These are phyloP conservation scores for Cutaneotrichosporon mucoides DNA, from an alignment of 1,284 basidiomycete genomes.

Conservation along the genomic window DNA sequence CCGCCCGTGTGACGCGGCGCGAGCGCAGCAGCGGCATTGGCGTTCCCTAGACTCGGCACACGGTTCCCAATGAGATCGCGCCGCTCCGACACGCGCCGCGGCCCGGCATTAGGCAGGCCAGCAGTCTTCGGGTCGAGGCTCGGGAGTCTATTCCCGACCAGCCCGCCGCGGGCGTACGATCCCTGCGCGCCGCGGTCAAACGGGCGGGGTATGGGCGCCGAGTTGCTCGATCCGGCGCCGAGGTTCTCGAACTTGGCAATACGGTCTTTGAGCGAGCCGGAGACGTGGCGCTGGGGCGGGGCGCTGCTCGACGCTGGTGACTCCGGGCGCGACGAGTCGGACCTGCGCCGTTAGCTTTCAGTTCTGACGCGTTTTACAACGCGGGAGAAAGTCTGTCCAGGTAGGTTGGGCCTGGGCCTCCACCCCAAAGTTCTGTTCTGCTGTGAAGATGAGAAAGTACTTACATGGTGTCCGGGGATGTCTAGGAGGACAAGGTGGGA, in stretches of 20 bases:
- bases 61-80: conserved; percentile 43
- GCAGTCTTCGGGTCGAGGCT: conserved; percentile 44
- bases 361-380: too few species aligned
- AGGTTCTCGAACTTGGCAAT: conserved; percentile 48
- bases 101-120: conserved; percentile 19
- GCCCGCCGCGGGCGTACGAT: conserved; percentile 29
- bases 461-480: too few species aligned
- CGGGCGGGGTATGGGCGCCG: conserved; percentile 1
- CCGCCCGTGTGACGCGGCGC: conserved; percentile 1
- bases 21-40: not conserved
- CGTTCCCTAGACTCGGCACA: conserved; percentile 27
- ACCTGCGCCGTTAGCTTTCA: conserved; percentile 1
- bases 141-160: conserved; percentile 45
- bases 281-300: conserved; percentile 30
- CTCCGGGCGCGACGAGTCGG: conserved; percentile 11
- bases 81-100: conserved; percentile 36
- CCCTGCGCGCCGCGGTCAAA: not conserved
- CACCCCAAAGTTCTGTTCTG: too few species aligned
- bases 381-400: too few species aligned
- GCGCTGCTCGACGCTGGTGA: conserved; percentile 1
- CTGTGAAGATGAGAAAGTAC: too few species aligned
- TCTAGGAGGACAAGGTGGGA: too few species aligned
- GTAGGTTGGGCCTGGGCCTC: too few species aligned
- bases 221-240: not conserved
- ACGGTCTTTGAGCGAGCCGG: conserved; percentile 45